Percentiles rank a stretch among this genome's conserved stretches.
Evolutionary conservation across 148 eudicot species (phyloP).

Genomic region (Polygonum maritimum): DNA sequence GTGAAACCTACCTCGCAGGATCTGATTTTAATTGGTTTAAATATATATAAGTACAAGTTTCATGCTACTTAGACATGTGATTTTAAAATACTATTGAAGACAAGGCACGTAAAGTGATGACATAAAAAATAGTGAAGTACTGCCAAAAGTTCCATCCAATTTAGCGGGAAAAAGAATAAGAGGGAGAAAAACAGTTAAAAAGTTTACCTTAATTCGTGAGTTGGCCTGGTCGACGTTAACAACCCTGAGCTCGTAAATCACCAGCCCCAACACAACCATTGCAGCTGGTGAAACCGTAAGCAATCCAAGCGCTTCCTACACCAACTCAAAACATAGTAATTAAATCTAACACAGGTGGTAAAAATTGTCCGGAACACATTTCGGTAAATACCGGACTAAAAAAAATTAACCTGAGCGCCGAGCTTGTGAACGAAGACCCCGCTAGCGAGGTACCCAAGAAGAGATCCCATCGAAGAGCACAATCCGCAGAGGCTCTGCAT

Average conservation of each 20-base stretch:
- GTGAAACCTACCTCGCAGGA: neutral
- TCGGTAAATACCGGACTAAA: too few species aligned
- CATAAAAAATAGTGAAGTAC: too few species aligned
- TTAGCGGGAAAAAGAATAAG: neutral
- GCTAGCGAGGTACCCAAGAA: constrained; percentile 41
- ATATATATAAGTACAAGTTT: neutral
- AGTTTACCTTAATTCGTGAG: constrained; percentile 24
- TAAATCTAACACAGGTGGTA: too few species aligned
- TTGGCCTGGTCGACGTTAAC: neutral
- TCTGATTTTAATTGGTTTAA: neutral
- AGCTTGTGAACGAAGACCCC: constrained; percentile 52
- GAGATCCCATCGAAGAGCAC: constrained; percentile 42
- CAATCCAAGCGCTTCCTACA: constrained; percentile 48
- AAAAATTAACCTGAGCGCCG: constrained; percentile 47
- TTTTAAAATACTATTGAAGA: too few species aligned
- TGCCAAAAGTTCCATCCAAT: neutral
- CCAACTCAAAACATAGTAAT: neutral
- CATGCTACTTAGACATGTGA: neutral
- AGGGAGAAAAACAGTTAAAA: neutral
- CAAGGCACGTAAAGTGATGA: too few species aligned
- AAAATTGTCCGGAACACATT: too few species aligned
- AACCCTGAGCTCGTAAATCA: constrained; percentile 35
- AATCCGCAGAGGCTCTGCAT: constrained; percentile 51
- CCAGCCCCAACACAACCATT: constrained; percentile 37
- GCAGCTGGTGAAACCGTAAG: constrained; percentile 36